A percentile compares a stretch with the other conserved stretches of the same genome.
These are phyloP conservation scores for Ogataea haglerorum DNA, from an alignment of 805 yeast genomes.

Conservation along the genomic window DNA sequence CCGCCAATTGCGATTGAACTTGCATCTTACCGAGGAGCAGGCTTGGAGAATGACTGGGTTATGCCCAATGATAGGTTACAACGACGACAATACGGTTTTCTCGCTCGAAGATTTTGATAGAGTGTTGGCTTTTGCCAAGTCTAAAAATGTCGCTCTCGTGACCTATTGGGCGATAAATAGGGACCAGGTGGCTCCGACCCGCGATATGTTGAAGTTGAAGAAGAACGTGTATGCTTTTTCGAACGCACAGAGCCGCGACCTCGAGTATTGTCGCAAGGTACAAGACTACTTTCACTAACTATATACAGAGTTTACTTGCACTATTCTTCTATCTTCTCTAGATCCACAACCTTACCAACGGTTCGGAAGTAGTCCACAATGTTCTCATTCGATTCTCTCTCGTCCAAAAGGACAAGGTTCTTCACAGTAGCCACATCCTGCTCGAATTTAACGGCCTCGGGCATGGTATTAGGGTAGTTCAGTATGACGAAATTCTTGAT, in stretches of 20 bases:
- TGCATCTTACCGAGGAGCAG: constrained; percentile 5
- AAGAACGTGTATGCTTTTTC: constrained; percentile 22
- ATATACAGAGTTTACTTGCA: constrained; percentile 3
- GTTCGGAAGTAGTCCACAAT: constrained; percentile 63
- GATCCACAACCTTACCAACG: constrained; percentile 48
- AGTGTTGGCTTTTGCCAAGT: constrained; percentile 20
- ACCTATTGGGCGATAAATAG: constrained; percentile 34
- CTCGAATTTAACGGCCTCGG: constrained; percentile 71
- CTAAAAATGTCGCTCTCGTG: constrained; percentile 23
- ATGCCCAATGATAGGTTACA: constrained; percentile 35
- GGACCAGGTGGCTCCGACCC: constrained; percentile 25
- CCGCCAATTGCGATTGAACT: constrained; percentile 14
- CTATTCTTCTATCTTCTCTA: constrained; percentile 18
- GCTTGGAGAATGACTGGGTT: constrained; percentile 28
- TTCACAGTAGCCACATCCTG: constrained; percentile 56
- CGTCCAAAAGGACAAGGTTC: constrained; percentile 35
- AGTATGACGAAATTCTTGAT: constrained; percentile 48
- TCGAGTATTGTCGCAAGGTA: constrained; percentile 19
- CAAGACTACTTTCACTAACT: constrained; percentile 2
- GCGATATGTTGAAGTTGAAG: constrained; percentile 9
- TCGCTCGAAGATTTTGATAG: constrained; percentile 23
- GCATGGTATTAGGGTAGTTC: constrained; percentile 59
- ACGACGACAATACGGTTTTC: constrained; percentile 30
- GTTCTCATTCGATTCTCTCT: constrained; percentile 39
- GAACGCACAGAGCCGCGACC: constrained; percentile 21